Evolutionary conservation across 1,284 basidiomycete genomes (phyloP).

Genomic region (Trichosporon sp.): DNA sequence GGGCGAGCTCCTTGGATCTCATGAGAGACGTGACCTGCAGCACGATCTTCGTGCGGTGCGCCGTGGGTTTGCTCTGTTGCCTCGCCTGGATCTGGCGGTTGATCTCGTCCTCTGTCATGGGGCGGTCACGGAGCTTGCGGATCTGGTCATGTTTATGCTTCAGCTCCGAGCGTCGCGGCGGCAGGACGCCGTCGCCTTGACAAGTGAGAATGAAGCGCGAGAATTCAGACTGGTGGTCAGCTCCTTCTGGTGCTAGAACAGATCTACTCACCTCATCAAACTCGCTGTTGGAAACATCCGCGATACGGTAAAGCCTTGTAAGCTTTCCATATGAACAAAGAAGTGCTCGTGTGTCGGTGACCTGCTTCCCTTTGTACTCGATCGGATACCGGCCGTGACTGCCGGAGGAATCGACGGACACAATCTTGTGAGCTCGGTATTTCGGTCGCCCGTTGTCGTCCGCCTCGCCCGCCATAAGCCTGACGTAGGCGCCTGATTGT

Average conservation of each 20-base stretch:
- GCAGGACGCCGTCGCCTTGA: conserved; percentile 63
- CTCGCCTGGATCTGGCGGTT: conserved; percentile 65
- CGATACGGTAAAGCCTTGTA: conserved; percentile 67
- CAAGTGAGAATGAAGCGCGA: conserved; percentile 63
- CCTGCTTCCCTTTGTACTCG: conserved; percentile 61
- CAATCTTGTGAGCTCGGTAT: conserved; percentile 83
- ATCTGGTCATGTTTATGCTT: conserved; percentile 69
- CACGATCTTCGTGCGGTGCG: conserved; percentile 64
- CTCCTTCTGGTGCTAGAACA: not conserved
- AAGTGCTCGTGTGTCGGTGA: conserved; percentile 64
- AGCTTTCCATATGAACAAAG: conserved; percentile 72
- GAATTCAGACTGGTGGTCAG: conserved; percentile 68
- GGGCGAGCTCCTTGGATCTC: conserved; percentile 66
- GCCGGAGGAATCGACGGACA: conserved; percentile 54
- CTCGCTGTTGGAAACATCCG: conserved; percentile 74
- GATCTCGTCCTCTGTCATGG: conserved; percentile 74
- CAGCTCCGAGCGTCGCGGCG: conserved; percentile 68
- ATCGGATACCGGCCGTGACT: conserved; percentile 67
- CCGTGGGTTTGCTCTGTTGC: conserved; percentile 40
- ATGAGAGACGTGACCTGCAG: conserved; percentile 59
- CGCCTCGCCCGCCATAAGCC: conserved; percentile 65
- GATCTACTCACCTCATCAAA: conserved; percentile 62
- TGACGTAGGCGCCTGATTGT: conserved; percentile 71
- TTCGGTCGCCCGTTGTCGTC: conserved; percentile 64
- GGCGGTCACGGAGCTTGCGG: conserved; percentile 63